Evolutionary conservation across 345 rosid genomes (phyloP).

Genomic region (Erucastrum elatum): DNA sequence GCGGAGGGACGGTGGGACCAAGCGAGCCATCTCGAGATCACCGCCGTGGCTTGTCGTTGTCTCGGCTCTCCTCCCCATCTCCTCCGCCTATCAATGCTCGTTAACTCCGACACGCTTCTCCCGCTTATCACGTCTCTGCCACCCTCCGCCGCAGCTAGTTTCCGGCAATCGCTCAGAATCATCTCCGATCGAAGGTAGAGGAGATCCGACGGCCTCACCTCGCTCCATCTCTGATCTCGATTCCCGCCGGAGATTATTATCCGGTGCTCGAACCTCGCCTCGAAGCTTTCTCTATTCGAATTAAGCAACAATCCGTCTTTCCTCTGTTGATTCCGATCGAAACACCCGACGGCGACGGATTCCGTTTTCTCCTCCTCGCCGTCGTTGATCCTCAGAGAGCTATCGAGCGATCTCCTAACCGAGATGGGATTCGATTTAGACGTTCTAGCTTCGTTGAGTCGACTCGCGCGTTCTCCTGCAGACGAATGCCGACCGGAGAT

Average conservation of each 20-base stretch:
- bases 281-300: conserved; percentile 33
- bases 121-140: conserved; percentile 59
- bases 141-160: conserved; percentile 34
- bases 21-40: conserved; percentile 49
- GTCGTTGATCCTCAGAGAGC: conserved; percentile 37
- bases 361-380: conserved; percentile 24
- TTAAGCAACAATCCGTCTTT: conserved; percentile 64
- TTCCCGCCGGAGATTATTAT: conserved; percentile 58
- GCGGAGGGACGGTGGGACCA: conserved; percentile 40
- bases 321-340: conserved; percentile 46
- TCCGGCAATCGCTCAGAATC: conserved; percentile 58
- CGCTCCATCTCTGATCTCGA: conserved; percentile 68
- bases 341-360: conserved; percentile 40
- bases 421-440: conserved; percentile 28
- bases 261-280: conserved; percentile 66
- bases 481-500: conserved; percentile 76
- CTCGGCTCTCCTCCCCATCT: conserved; percentile 36
- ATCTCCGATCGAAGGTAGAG: conserved; percentile 68
- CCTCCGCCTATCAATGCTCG: conserved; percentile 57
- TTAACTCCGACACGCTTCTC: conserved; percentile 86
- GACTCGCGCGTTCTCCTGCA: conserved; percentile 50
- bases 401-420: conserved; percentile 60
- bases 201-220: conserved; percentile 66
- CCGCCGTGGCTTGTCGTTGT: conserved; percentile 52
- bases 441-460: conserved; percentile 9